Evolutionary conservation across 2,329 filamentous ascomycete species (phyloP), one percentile per base, ranked within the genome.

Genomic region (Domatiomyces globalis): DNA sequence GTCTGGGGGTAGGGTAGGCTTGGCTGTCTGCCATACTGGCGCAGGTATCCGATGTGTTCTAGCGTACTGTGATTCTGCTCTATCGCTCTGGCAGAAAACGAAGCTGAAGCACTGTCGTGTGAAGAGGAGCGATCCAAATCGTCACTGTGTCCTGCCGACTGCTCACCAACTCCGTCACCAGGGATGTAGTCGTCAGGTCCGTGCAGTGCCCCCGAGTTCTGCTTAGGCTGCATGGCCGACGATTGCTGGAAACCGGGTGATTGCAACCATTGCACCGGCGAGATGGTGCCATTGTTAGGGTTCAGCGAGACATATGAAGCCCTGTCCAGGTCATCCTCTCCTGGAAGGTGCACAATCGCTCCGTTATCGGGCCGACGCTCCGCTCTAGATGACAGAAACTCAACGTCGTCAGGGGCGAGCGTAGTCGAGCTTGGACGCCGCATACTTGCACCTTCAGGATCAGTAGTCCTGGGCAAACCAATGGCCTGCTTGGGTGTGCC

Each of bases 401-500:
- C 33, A 17, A 58, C 55, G 36, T 58, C 57, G 51, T 58, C 58
- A 15, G 49, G 39, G 15, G 58, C 36, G 10, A 60, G 53, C 20
- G 53, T 49, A 36, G 57, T 54, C 15, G 58, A 58, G n/a, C 56
- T 58, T 29, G 52, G 52, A 25, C 58, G 49, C 15, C 56, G 51
- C 43, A 58, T 39, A 43, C 55, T 57, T 20, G 48, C 22, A 36
- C 46, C 39, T 20, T 60, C 56, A 7, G 43, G 19, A 33, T 57
- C 54, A 18, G 52, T 49, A n/a, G 50, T 45, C 33, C 39, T 42
- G 25, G 50, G 48, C 18, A 49, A 49, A 20, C 36, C 48, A 9
- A 51, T 20, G 2, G 45, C 22, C 8, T 48, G 22, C 43, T 39
- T 15, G 39, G 51, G 33, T 43, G 51, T 10, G 36, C 43, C 2